Percentiles rank a stretch among this genome's conserved stretches.
Evolutionary conservation across 169 alveolate genomes (phyloP).

Genomic region (Neospora caninum): DNA sequence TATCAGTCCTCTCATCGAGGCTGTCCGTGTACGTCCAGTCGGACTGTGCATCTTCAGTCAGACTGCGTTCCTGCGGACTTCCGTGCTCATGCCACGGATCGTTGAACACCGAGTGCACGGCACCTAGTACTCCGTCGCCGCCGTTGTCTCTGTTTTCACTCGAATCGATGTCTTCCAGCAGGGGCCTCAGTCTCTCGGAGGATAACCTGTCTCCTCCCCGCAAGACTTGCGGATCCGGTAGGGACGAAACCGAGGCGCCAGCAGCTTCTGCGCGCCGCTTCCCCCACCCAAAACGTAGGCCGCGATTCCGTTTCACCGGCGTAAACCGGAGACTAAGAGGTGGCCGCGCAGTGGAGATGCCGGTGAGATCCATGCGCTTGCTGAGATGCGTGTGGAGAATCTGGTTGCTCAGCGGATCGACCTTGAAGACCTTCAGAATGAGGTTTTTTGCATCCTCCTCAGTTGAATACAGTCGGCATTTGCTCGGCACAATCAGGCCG

Average conservation of each 20-base stretch:
- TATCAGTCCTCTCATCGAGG: not conserved
- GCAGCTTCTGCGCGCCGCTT: conserved; percentile 19
- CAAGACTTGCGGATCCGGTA: not conserved
- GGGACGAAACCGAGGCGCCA: not conserved
- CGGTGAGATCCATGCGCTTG: conserved; percentile 74
- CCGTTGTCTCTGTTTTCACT: not conserved
- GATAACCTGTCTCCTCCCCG: not conserved
- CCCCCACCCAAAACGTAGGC: conserved; percentile 59
- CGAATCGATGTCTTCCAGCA: not conserved
- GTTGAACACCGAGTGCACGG: not conserved
- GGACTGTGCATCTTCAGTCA: not conserved
- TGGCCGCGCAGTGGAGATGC: conserved; percentile 72
- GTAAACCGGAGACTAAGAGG: conserved; percentile 41
- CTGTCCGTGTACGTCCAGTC: conserved; percentile 19
- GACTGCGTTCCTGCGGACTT: not conserved
- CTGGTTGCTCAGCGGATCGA: conserved; percentile 70
- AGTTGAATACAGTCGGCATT: conserved; percentile 76
- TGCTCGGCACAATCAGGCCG: conserved; percentile 74
- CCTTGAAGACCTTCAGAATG: conserved; percentile 70
- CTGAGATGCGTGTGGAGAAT: conserved; percentile 75
- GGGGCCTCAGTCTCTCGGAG: not conserved
- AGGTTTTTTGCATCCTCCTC: conserved; percentile 77
- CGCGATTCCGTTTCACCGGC: conserved; percentile 24
- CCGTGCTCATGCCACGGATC: not conserved
- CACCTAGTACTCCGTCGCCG: not conserved